Evolutionary conservation across 116 monocot species (phyloP).

Genomic region (Iris pallida): DNA sequence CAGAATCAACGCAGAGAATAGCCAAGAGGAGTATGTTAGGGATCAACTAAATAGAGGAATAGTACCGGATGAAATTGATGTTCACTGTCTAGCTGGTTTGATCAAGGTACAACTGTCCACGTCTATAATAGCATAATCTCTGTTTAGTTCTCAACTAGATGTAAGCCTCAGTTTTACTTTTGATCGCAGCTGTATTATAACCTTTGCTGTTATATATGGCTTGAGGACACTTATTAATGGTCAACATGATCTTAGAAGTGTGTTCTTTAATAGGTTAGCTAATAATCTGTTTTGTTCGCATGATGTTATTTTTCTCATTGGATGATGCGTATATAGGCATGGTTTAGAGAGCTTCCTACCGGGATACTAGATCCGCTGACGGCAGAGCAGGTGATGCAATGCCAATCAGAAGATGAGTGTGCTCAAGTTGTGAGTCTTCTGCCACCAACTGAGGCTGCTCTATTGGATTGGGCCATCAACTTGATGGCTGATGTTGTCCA

Average conservation of each 20-base stretch:
- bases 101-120: conserved; percentile 31
- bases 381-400: conserved; percentile 72
- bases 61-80: conserved; percentile 34
- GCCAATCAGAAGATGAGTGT: conserved; percentile 66
- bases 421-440: conserved; percentile 37
- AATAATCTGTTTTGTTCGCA: background rate
- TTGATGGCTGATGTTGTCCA: conserved; percentile 87
- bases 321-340: conserved; percentile 43
- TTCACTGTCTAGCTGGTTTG: conserved; percentile 44
- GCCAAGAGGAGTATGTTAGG: conserved; percentile 38
- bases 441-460: conserved; percentile 55
- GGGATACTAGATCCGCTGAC: conserved; percentile 71
- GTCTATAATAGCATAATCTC: background rate
- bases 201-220: too few species aligned
- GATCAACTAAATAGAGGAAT: conserved; percentile 41
- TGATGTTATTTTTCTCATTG: background rate
- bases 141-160: too few species aligned
- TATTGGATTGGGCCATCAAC: conserved; percentile 81
- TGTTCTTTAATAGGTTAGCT: background rate
- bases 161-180: too few species aligned
- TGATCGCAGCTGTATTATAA: too few species aligned
- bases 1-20: conserved; percentile 38
- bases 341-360: conserved; percentile 92
- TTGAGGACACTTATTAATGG: too few species aligned
- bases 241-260: background rate